A percentile compares a stretch with the other conserved stretches of the same genome.
Conservation (phyloP, 1,284 basidiomycete species). For the Microbotryum violaceum region DNA sequence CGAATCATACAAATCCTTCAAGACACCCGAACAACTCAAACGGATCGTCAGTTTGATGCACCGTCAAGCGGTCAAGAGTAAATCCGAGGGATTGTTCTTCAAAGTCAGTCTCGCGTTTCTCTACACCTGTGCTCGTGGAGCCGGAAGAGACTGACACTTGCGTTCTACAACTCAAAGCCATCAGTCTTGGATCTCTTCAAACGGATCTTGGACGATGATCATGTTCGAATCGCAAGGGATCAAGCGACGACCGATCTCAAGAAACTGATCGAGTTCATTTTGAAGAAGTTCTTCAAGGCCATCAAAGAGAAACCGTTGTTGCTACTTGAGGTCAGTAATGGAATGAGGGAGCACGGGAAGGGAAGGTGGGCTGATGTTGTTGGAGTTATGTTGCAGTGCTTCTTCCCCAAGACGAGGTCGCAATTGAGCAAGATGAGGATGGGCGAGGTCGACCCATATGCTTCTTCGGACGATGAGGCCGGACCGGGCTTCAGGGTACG, state of each 20-base stretch:
- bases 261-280: constrained; percentile 69
- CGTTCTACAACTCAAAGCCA: constrained; percentile 49
- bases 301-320: constrained; percentile 71
- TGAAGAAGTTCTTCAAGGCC: constrained; percentile 85
- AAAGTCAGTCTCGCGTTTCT: constrained; percentile 47
- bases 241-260: constrained; percentile 74
- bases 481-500: constrained; percentile 31
- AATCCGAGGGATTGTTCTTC: constrained; percentile 87
- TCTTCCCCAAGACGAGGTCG: constrained; percentile 64
- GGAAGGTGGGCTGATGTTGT: no score
- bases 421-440: constrained; percentile 27
- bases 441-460: constrained; percentile 33
- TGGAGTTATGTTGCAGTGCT: constrained; percentile 49
- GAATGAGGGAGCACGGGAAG: no score
- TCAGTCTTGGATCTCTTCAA: constrained; percentile 78
- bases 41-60: constrained; percentile 77
- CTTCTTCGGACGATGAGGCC: constrained; percentile 47
- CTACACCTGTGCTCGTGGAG: not conserved
- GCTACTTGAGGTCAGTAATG: constrained; percentile 60
- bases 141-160: not conserved
- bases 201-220: constrained; percentile 63
- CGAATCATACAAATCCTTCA: constrained; percentile 69
- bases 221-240: constrained; percentile 60
- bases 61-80: constrained; percentile 75
- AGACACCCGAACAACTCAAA: constrained; percentile 69